A percentile compares a stretch with the other conserved stretches of the same genome.
Conservation (phyloP, 202 grass and related monocot species). For the Dendrocalamus latiflorus region DNA sequence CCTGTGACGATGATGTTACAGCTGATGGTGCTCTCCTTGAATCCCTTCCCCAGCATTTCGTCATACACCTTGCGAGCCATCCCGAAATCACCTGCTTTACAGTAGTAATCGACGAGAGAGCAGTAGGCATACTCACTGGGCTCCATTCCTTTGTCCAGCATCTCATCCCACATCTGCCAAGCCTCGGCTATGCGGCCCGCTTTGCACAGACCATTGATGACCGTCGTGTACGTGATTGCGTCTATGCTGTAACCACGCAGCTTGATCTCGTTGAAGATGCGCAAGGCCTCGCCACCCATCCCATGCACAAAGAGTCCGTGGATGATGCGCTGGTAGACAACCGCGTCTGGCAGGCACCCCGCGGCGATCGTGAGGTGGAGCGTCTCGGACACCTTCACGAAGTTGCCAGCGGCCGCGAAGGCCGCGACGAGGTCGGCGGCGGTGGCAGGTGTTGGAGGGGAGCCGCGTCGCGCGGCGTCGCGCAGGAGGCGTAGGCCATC, state of each 20-base stretch:
- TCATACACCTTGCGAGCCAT: no score
- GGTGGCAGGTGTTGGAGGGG: constrained; percentile 22
- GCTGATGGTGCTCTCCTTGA: no score
- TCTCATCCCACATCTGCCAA: no score
- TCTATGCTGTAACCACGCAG: constrained; percentile 55
- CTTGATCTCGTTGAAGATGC: constrained; percentile 69
- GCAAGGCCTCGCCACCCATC: constrained; percentile 49
- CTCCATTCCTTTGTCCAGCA: no score
- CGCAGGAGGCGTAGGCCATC: constrained; percentile 64
- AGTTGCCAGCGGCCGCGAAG: constrained; percentile 48
- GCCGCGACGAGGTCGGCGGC: constrained; percentile 38
- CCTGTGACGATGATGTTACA: no score
- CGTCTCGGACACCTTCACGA: constrained; percentile 57
- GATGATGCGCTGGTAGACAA: constrained; percentile 59
- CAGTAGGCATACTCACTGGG: no score
- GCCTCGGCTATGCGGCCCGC: no score
- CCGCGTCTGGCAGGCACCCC: constrained; percentile 35
- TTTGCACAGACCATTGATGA: no score
- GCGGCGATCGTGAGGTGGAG: constrained; percentile 70
- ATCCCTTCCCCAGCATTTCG: no score
- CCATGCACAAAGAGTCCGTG: constrained; percentile 35
- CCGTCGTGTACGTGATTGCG: no score
- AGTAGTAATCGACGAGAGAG: no score
- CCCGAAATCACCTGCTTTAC: no score
- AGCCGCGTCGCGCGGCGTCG: constrained; percentile 40